Base-by-base conservation (phyloP, 2,329 filamentous ascomycete species). In the Fusarium sp. region DNA sequence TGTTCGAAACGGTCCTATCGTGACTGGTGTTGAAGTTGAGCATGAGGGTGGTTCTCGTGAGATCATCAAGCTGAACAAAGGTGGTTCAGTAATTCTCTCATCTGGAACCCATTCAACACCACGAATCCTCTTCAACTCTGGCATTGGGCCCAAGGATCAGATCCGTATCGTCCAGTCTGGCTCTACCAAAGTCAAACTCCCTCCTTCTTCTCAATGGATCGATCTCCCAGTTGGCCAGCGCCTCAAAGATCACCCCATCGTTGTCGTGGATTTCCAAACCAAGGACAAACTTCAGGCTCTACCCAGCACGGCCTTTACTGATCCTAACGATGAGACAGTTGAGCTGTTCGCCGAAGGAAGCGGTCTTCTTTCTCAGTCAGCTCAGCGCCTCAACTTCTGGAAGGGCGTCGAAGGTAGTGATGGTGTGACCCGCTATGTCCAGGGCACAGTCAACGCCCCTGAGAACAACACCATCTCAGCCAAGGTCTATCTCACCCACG, bases 81-180 rank as follows among this genome's bases (percentile, higher is more conserved):
- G 79, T 26, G 91, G 90, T 17, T 85, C 88, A 34, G 87, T 92
- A 43, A 85, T 93, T 63, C 79, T 92, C 32, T 85, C 89, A 15
- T 86, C 88, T 2, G 90, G 90, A 43, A 80, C 89, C 2, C 90
- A 92, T 67, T 89, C 88, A 17, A 88, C 88, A 2, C 82, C 89
- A 14, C 90, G 90, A 76, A 80, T 93, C 44, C 82, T 92, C 8
- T 83, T 91, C 77, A 71, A 65, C 77, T 76, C 76, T 42, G 81
- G 89, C 69, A 92, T 91, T 66, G 90, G 89, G 17, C 88, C 88
- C n/a, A 77, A 77, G 79, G 82, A 86, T 80, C 79, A 91, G 71
- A 79, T 89, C 24, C 73, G 80, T 19, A 74, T 86, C 8, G 85
- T 72, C 19, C 36, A 59, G 20, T 62, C 82, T 42, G 74, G 71